These are phyloP conservation scores for Spiraea crenata DNA, from an alignment of 331 rosid species.

Conservation along the genomic window DNA sequence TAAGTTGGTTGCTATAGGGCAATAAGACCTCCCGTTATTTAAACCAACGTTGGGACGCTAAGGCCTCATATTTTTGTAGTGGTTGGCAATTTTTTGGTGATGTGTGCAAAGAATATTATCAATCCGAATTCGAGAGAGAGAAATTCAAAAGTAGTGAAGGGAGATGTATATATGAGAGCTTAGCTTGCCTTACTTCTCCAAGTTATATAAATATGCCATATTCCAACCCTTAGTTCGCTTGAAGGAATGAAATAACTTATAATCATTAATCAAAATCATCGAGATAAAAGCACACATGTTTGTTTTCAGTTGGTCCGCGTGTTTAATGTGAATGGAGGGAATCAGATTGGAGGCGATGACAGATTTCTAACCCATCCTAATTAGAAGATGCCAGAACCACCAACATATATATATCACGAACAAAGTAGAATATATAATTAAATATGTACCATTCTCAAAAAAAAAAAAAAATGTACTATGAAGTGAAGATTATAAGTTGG, in stretches of 20 bases:
- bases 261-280: background rate
- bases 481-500: too few species aligned
- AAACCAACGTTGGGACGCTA: too few species aligned
- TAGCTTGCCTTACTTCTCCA: background rate
- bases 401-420: too few species aligned
- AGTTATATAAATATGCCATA: too few species aligned
- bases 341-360: background rate
- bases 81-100: background rate
- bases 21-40: too few species aligned
- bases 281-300: background rate
- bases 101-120: conserved; percentile 15
- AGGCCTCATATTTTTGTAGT: too few species aligned
- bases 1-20: too few species aligned
- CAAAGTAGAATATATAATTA: too few species aligned
- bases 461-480: too few species aligned
- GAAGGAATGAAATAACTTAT: too few species aligned
- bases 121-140: background rate
- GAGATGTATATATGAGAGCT: background rate
- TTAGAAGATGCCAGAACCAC: background rate
- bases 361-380: background rate
- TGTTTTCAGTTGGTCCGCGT: background rate
- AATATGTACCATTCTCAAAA: too few species aligned
- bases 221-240: too few species aligned
- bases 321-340: background rate
- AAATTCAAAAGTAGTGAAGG: background rate